Percentiles rank a stretch among this genome's conserved stretches.
These are phyloP conservation scores for Vitellaria paradoxa DNA, from an alignment of 179 eudicot genomes.

Conservation along the genomic window DNA sequence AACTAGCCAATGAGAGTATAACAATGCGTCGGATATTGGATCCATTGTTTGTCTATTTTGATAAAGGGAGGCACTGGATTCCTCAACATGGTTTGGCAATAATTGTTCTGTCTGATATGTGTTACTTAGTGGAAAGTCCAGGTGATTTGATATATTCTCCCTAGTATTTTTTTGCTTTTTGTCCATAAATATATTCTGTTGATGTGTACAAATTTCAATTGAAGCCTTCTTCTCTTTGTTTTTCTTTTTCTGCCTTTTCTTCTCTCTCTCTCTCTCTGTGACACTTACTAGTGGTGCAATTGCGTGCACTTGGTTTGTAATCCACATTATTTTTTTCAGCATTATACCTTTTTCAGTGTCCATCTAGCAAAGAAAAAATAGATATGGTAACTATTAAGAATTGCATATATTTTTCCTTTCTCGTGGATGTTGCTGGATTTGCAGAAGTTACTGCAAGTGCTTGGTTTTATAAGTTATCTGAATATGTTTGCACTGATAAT, in stretches of 20 bases:
- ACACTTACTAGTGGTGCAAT: neutral
- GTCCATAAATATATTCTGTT: neutral
- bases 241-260: neutral
- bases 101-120: conserved; percentile 77
- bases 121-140: conserved; percentile 59
- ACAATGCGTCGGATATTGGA: conserved; percentile 87
- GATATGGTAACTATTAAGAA: conserved; percentile 5
- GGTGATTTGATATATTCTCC: conserved; percentile 36
- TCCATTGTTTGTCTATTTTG: conserved; percentile 83
- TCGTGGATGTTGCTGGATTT: neutral
- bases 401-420: conserved; percentile 1
- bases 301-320: too few species aligned
- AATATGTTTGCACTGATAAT: neutral
- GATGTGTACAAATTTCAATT: neutral
- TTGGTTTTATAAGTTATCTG: neutral
- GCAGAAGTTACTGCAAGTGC: neutral
- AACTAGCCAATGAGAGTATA: conserved; percentile 81
- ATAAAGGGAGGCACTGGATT: conserved; percentile 63
- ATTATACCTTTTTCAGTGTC: neutral
- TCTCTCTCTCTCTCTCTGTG: neutral
- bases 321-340: neutral
- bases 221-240: neutral
- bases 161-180: neutral
- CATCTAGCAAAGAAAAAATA: neutral
- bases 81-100: conserved; percentile 71